Evolutionary conservation across 768 basidiomycete species (phyloP).

Genomic region (Leucocoprinus leucothites): DNA sequence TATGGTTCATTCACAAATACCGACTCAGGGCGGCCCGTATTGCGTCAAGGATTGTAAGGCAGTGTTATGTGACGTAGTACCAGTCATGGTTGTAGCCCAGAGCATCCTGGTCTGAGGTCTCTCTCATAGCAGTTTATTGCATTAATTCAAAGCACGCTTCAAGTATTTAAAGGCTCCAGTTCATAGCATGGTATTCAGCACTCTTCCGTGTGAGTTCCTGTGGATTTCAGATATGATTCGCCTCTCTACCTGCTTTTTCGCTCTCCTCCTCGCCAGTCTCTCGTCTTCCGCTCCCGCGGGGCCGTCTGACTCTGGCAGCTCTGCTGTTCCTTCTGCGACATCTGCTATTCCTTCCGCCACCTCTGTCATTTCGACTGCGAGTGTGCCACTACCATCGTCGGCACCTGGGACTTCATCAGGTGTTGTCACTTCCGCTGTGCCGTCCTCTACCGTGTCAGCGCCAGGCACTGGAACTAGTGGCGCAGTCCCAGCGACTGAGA

Average conservation of each 20-base stretch:
- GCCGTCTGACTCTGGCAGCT: conserved; percentile 16
- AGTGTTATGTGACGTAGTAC: not conserved
- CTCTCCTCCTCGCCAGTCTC: conserved; percentile 29
- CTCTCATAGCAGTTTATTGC: not conserved
- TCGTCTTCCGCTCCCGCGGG: conserved; percentile 25
- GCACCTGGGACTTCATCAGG: conserved; percentile 17
- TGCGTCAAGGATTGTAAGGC: not conserved
- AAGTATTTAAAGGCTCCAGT: conserved; percentile 8
- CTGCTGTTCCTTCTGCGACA: conserved; percentile 17
- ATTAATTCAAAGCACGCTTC: not conserved
- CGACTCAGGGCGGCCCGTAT: not conserved
- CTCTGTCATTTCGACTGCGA: conserved; percentile 19
- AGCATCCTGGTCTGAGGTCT: not conserved
- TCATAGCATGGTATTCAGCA: not conserved
- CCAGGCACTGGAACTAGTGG: conserved; percentile 14
- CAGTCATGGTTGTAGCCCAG: not conserved
- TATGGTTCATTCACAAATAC: not conserved
- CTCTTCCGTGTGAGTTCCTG: not conserved
- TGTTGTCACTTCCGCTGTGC: not conserved
- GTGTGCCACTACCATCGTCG: conserved; percentile 14
- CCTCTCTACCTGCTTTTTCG: conserved; percentile 30
- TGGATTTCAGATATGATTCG: conserved; percentile 30
- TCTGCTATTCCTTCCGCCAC: conserved; percentile 16
- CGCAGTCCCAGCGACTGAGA: conserved; percentile 31
- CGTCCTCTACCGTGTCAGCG: conserved; percentile 14